These are phyloP conservation scores for Gonium pectorale DNA, from an alignment of 139 green algal genomes.

Conservation along the genomic window DNA sequence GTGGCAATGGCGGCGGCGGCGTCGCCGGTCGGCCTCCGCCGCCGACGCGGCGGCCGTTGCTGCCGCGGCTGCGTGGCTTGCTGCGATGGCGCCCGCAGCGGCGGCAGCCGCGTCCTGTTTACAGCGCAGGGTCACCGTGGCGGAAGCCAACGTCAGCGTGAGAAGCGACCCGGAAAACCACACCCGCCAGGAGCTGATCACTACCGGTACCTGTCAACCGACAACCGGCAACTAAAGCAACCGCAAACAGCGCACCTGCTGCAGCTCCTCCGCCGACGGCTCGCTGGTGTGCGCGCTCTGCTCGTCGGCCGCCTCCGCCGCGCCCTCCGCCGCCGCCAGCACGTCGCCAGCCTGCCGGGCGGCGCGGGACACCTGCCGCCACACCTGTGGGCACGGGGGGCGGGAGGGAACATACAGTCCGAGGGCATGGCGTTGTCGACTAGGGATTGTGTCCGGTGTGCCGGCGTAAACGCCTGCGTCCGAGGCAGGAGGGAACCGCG, in stretches of 20 bases:
- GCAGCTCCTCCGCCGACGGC: slow-evolving; percentile 10
- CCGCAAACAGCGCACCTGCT: slow-evolving; percentile 18
- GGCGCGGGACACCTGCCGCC: not conserved
- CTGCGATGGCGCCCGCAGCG: not conserved
- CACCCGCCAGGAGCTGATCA: no score
- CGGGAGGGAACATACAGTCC: not conserved
- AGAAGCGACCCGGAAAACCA: no score
- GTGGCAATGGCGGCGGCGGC: not conserved
- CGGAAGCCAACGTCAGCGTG: no score
- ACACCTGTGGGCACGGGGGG: not conserved
- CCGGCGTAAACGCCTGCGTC: no score
- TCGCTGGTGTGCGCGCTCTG: not conserved
- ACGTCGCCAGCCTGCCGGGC: not conserved
- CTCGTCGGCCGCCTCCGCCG: slow-evolving; percentile 18
- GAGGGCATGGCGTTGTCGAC: not conserved
- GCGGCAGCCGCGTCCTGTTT: slow-evolving; percentile 20
- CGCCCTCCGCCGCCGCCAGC: not conserved
- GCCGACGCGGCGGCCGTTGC: not conserved
- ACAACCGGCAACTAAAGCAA: no score
- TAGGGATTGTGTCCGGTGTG: not conserved
- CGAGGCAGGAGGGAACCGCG: no score
- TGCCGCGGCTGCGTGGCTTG: not conserved
- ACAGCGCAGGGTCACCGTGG: no score
- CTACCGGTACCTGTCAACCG: no score
- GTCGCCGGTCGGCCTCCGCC: not conserved